These are phyloP conservation scores for Cymbopogon citratus DNA, from an alignment of 176 grass and related monocot species.

Conservation along the genomic window DNA sequence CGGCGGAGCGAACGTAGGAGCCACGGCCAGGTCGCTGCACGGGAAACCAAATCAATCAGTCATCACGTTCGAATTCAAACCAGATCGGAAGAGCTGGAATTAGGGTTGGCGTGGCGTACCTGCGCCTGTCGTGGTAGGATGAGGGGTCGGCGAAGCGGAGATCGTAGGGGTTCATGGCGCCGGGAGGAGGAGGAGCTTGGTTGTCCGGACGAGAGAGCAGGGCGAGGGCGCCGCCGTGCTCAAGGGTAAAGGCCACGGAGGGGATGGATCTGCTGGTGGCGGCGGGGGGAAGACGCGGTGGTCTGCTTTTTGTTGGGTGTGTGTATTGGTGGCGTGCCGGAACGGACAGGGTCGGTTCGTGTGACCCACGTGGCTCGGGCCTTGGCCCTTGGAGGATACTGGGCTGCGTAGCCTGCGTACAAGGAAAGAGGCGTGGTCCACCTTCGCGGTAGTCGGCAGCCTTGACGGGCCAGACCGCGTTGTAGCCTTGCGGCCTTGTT, in stretches of 20 bases:
- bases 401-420: too few relatives aligned
- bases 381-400: neutral
- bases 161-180: slow-evolving; percentile 75
- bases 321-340: neutral
- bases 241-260: neutral
- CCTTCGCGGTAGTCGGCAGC: neutral
- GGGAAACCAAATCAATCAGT: neutral
- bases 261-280: slow-evolving; percentile 29
- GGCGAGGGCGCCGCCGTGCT: slow-evolving; percentile 14
- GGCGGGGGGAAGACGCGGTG: slow-evolving; percentile 25
- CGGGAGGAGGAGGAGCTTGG: neutral
- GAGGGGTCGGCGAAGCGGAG: slow-evolving; percentile 74
- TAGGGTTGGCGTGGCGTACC: slow-evolving; percentile 31
- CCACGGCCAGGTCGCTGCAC: slow-evolving; percentile 27
- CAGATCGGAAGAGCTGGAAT: neutral
- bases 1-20: slow-evolving; percentile 20
- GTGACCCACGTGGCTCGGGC: slow-evolving; percentile 7
- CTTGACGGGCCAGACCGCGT: neutral
- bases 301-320: slow-evolving; percentile 23
- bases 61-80: neutral
- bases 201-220: neutral
- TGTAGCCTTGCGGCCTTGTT: too few relatives aligned
- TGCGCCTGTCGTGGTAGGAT: slow-evolving; percentile 89
- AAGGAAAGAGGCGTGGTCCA: neutral
- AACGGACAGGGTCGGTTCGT: neutral